Evolutionary conservation across 2,329 filamentous ascomycete genomes (phyloP).

Genomic region (Neophaeococcomyces mojaviensis): DNA sequence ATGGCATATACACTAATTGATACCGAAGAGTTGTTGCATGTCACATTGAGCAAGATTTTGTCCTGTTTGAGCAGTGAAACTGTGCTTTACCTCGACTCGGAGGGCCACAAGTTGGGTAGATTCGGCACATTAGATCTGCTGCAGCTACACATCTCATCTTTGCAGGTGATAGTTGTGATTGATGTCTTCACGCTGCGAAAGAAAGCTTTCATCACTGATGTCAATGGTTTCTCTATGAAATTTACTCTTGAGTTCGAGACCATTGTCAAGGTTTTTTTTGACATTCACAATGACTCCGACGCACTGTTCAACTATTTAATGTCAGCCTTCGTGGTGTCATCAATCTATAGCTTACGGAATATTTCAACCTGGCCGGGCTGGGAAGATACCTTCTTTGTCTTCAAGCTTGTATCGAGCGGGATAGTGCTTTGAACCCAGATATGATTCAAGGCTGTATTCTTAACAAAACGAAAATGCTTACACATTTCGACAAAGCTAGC

Average conservation of each 20-base stretch:
- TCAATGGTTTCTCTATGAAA: constrained; percentile 26
- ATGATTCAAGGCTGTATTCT: constrained; percentile 19
- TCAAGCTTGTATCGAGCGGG: constrained; percentile 31
- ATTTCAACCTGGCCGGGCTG: neutral
- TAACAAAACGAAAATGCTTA: constrained; percentile 13
- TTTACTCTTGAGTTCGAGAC: constrained; percentile 37
- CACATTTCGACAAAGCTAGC: neutral
- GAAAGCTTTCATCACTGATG: neutral
- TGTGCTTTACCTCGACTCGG: neutral
- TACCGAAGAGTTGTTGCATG: neutral
- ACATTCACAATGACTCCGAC: constrained; percentile 53
- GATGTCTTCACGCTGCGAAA: neutral
- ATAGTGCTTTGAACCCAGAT: constrained; percentile 14
- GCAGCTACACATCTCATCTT: neutral
- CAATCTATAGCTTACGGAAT: constrained; percentile 53
- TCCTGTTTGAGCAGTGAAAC: neutral
- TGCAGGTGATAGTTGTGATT: neutral
- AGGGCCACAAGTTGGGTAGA: neutral
- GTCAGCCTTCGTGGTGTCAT: constrained; percentile 40
- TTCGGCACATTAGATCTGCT: neutral
- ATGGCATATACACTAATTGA: constrained; percentile 1
- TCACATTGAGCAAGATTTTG: neutral
- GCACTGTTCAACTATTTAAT: constrained; percentile 42
- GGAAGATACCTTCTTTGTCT: constrained; percentile 30
- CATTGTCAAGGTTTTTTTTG: constrained; percentile 50